phyloP scores from a whole-genome alignment of 148 eudicot genomes.

The Camellia japonica region DNA sequence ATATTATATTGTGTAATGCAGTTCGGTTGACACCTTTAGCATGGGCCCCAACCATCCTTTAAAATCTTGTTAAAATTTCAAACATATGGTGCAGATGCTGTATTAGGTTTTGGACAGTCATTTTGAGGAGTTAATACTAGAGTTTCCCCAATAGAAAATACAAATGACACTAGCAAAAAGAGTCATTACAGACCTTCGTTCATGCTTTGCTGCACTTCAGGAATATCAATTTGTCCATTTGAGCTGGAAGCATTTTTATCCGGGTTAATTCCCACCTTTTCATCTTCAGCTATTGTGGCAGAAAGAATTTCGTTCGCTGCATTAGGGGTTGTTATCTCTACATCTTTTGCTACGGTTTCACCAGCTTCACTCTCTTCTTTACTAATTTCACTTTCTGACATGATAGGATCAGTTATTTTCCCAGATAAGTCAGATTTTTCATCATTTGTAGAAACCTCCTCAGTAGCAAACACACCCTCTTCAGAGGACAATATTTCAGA shows the following conservation, averaged over 20 bases:
- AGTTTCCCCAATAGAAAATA: neutral
- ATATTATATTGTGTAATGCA: neutral
- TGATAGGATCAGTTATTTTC: neutral
- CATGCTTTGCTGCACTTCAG: conserved; percentile 17
- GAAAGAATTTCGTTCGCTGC: conserved; percentile 13
- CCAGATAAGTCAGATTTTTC: neutral
- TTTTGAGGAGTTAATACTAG: neutral
- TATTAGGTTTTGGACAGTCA: neutral
- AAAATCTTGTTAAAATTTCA: neutral
- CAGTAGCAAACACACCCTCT: conserved; percentile 10
- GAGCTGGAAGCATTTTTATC: conserved; percentile 19
- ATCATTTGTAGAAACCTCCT: conserved; percentile 13
- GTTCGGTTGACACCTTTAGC: neutral
- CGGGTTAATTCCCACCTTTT: conserved; percentile 14
- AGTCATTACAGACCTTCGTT: conserved; percentile 27
- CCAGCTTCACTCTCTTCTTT: conserved; percentile 25
- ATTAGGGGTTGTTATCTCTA: conserved; percentile 17
- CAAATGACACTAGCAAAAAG: neutral
- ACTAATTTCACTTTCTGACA: conserved; percentile 14
- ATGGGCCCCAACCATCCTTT: neutral
- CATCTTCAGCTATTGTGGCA: conserved; percentile 20
- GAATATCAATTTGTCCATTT: conserved; percentile 23
- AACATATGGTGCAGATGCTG: neutral
- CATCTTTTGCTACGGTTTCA: conserved; percentile 22
- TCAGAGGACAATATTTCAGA: neutral